These are phyloP conservation scores for Mycosphaerelloides madeirae DNA, from an alignment of 2,329 filamentous ascomycete species.

Conservation along the genomic window DNA sequence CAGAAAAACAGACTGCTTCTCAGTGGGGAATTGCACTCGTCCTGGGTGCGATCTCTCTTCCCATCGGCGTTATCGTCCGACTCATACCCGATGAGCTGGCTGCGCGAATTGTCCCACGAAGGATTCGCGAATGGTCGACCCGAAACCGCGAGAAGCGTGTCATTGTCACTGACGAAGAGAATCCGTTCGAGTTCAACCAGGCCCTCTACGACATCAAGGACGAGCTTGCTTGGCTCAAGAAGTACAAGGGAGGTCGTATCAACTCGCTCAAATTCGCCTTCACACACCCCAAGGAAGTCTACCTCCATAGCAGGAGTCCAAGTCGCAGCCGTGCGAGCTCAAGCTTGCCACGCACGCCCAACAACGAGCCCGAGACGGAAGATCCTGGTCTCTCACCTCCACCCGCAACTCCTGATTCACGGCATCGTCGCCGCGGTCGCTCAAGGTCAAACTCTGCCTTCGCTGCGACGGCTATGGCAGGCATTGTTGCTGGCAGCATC, in stretches of 20 bases:
- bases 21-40: constrained; percentile 88
- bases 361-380: constrained; percentile 46
- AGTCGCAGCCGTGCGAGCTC: constrained; percentile 60
- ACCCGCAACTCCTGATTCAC: constrained; percentile 50
- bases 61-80: constrained; percentile 61
- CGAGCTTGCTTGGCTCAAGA: constrained; percentile 75
- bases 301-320: constrained; percentile 59
- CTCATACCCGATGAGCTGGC: constrained; percentile 2
- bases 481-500: constrained; percentile 71
- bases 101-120: constrained; percentile 32
- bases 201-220: constrained; percentile 71
- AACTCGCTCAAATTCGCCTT: constrained; percentile 78
- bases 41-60: constrained; percentile 78
- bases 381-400: constrained; percentile 37
- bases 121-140: constrained; percentile 34
- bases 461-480: constrained; percentile 76
- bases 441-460: constrained; percentile 69
- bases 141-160: constrained; percentile 40
- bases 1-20: constrained; percentile 61
- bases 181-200: constrained; percentile 58
- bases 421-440: constrained; percentile 55
- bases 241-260: constrained; percentile 73
- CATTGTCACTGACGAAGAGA: constrained; percentile 39
- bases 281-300: constrained; percentile 66
- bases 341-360: constrained; percentile 60